These are phyloP conservation scores for Parvularia atlantis DNA, from an alignment of 78 protist genomes.

Conservation along the genomic window DNA sequence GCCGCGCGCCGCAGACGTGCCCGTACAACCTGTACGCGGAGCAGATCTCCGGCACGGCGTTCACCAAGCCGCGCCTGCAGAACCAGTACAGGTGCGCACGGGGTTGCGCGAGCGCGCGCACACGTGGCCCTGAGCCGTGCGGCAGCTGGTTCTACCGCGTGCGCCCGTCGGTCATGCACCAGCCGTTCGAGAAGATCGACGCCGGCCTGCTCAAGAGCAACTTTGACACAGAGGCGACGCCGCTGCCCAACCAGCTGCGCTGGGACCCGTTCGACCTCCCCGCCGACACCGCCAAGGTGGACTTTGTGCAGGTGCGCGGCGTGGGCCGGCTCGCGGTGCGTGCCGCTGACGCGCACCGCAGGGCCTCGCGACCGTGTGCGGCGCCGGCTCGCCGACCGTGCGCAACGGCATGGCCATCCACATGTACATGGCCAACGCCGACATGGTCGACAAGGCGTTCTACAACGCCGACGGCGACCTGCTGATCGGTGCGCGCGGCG, in stretches of 20 bases:
- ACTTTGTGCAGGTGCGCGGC: too few relatives aligned
- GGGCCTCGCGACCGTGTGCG: conserved; percentile 61
- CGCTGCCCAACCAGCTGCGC: conserved; percentile 66
- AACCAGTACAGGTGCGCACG: conserved; percentile 55
- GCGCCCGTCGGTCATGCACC: conserved; percentile 62
- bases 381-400: conserved; percentile 48
- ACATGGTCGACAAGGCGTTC: conserved; percentile 54
- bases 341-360: too few relatives aligned
- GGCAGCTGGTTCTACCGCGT: conserved; percentile 77
- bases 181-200: conserved; percentile 2
- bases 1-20: conserved; percentile 72
- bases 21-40: conserved; percentile 86
- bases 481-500: conserved; percentile 32
- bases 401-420: conserved; percentile 51
- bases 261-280: conserved; percentile 75
- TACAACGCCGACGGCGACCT: conserved; percentile 85
- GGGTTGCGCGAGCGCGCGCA: not conserved
- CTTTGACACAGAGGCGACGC: not conserved
- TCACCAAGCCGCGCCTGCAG: conserved; percentile 61
- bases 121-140: not conserved
- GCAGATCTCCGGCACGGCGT: conserved; percentile 85
- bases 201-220: too few relatives aligned
- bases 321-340: too few relatives aligned
- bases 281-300: conserved; percentile 3
- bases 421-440: conserved; percentile 45